Percentiles rank a stretch among this genome's conserved stretches.
These are phyloP conservation scores for Trebouxiophyceae sp. DNA, from an alignment of 163 green algal genomes.

Conservation along the genomic window DNA sequence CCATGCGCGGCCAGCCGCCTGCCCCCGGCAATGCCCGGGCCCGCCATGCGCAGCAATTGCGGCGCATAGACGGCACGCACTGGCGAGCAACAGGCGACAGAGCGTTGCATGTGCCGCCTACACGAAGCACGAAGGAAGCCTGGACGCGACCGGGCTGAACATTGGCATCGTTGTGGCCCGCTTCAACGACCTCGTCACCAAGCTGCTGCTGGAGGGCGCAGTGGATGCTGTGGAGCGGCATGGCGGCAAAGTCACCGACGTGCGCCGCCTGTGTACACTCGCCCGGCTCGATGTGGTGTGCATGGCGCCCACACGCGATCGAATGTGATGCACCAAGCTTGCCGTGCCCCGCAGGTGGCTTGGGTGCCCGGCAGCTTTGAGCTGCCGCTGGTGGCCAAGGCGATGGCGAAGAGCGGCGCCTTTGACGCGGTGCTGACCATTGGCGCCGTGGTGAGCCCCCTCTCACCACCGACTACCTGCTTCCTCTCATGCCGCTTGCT, in stretches of 20 bases:
- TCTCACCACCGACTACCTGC: too few relatives aligned
- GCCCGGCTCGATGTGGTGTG: too few relatives aligned
- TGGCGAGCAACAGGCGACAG: too few relatives aligned
- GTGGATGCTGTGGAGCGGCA: conserved; percentile 67
- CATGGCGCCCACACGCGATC: too few relatives aligned
- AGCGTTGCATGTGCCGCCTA: too few relatives aligned
- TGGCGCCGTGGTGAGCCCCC: conserved; percentile 63
- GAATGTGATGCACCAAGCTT: too few relatives aligned
- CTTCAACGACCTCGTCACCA: conserved; percentile 96
- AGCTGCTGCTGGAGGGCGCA: conserved; percentile 76
- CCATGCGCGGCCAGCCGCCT: too few relatives aligned
- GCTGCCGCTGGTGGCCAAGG: conserved; percentile 85
- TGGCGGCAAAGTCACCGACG: conserved; percentile 39
- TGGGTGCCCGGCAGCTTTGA: conserved; percentile 98
- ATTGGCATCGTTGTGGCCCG: conserved; percentile 75
- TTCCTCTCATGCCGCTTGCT: background rate
- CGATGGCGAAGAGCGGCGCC: conserved; percentile 77
- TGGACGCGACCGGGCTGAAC: conserved; percentile 29
- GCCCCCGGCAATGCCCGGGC: too few relatives aligned
- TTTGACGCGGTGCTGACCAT: conserved; percentile 91
- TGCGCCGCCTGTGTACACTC: background rate
- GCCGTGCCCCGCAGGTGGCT: conserved; percentile 50
- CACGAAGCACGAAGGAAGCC: too few relatives aligned
- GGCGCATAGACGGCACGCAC: too few relatives aligned
- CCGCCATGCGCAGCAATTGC: too few relatives aligned